These are phyloP conservation scores for Aspergillus sp. DNA, from an alignment of 2,329 filamentous ascomycete species.

Conservation along the genomic window DNA sequence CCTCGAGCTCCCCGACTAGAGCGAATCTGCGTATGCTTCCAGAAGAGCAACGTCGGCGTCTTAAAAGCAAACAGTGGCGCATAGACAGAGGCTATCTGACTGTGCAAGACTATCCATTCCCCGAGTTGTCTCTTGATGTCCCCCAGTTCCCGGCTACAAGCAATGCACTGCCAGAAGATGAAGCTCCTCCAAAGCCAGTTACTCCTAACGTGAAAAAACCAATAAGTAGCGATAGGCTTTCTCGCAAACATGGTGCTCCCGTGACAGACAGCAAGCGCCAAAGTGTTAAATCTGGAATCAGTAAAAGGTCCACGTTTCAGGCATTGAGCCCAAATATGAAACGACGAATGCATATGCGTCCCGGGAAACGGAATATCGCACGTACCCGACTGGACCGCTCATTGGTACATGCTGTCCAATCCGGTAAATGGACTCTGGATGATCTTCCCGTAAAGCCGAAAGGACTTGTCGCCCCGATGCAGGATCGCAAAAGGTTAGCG, in stretches of 20 bases:
- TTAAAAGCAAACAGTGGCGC: constrained; percentile 9
- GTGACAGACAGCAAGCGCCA: not conserved
- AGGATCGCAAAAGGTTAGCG: not conserved
- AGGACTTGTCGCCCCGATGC: not conserved
- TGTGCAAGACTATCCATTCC: constrained; percentile 11
- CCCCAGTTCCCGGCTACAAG: constrained; percentile 2
- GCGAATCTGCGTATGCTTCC: constrained; percentile 9
- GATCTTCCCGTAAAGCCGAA: not conserved
- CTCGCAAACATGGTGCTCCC: not conserved
- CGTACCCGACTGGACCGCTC: not conserved
- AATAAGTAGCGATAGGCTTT: not conserved
- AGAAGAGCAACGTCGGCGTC: constrained; percentile 8
- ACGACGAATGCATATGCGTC: constrained; percentile 2
- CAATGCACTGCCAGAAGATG: not conserved
- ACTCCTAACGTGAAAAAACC: not conserved
- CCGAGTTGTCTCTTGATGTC: constrained; percentile 7
- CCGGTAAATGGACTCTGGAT: not conserved
- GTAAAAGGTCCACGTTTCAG: not conserved
- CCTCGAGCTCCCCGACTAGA: constrained; percentile 7
- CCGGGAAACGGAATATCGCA: not conserved
- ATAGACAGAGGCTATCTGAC: constrained; percentile 9
- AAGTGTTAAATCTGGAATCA: not conserved
- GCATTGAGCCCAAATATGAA: constrained; percentile 4
- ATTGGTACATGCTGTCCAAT: not conserved
- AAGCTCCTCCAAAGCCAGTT: not conserved